These are phyloP conservation scores for Xylaria arbuscula DNA, from an alignment of 2,329 filamentous ascomycete genomes.

Conservation along the genomic window DNA sequence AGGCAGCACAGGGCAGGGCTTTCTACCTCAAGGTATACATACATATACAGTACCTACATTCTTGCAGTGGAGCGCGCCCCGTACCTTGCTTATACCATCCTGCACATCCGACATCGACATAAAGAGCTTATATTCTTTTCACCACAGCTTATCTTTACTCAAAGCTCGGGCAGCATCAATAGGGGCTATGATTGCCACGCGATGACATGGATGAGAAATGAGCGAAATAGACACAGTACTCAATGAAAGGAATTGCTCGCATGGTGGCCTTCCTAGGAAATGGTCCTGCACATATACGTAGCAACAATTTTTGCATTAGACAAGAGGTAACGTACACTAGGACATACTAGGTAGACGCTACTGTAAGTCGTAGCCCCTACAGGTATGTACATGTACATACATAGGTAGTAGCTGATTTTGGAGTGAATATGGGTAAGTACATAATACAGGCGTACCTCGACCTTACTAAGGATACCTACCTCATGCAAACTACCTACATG, in stretches of 20 bases:
- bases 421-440: too few relatives aligned
- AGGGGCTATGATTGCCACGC: neutral
- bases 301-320: neutral
- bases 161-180: neutral
- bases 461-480: too few relatives aligned
- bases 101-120: neutral
- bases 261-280: neutral
- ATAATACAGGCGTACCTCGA: too few relatives aligned
- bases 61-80: too few relatives aligned
- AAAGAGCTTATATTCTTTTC: too few relatives aligned
- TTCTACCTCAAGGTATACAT: too few relatives aligned
- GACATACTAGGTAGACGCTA: too few relatives aligned
- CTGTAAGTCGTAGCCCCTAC: too few relatives aligned
- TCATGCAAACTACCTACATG: too few relatives aligned
- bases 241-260: conserved; percentile 1
- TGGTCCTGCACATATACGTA: neutral
- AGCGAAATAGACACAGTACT: neutral
- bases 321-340: neutral
- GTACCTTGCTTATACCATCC: too few relatives aligned
- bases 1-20: neutral
- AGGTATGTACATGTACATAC: too few relatives aligned
- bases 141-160: neutral
- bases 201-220: neutral
- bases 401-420: too few relatives aligned
- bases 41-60: neutral